A percentile compares a stretch with the other conserved stretches of the same genome.
Evolutionary conservation across 2,329 filamentous ascomycete species (phyloP).

Genomic region (Cladosporium sp.): DNA sequence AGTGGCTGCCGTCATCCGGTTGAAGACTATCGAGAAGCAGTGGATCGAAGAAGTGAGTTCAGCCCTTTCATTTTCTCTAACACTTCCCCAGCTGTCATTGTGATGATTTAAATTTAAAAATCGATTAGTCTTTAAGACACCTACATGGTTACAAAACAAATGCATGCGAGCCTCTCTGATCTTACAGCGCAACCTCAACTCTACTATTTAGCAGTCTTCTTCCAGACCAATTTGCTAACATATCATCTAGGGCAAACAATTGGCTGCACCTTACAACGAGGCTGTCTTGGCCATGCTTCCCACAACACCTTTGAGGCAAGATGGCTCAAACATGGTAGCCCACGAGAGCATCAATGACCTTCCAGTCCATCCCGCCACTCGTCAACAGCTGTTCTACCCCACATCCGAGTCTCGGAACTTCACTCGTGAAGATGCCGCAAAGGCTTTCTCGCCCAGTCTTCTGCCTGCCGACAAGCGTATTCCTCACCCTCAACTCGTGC

Average conservation of each 20-base stretch:
- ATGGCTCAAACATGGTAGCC: conserved; percentile 32
- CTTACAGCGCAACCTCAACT: conserved; percentile 10
- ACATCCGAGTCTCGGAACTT: conserved; percentile 58
- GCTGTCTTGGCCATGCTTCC: conserved; percentile 78
- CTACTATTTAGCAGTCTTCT: conserved; percentile 5
- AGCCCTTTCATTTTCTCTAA: conserved; percentile 3
- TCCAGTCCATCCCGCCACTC: conserved; percentile 50
- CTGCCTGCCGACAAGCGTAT: conserved; percentile 59
- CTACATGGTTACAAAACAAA: conserved; percentile 78
- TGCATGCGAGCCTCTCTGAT: conserved; percentile 72
- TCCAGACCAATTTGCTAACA: conserved; percentile 8
- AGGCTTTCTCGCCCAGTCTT: conserved; percentile 53
- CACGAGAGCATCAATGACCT: conserved; percentile 62
- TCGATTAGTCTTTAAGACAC: conserved; percentile 99
- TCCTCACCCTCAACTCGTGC: conserved; percentile 55
- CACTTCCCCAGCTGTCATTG: conserved; percentile 21
- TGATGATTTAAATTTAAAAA: conserved; percentile 70
- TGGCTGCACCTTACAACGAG: conserved; percentile 69
- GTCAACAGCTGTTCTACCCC: conserved; percentile 55
- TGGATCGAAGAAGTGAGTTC: conserved; percentile 67
- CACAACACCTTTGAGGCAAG: conserved; percentile 46
- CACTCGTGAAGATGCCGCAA: conserved; percentile 59
- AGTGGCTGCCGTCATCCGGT: conserved; percentile 75
- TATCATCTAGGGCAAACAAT: conserved; percentile 59
- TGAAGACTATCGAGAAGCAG: conserved; percentile 79